Evolutionary conservation across 1,284 basidiomycete species (phyloP).

Genomic region (Entoloma clypeatum): DNA sequence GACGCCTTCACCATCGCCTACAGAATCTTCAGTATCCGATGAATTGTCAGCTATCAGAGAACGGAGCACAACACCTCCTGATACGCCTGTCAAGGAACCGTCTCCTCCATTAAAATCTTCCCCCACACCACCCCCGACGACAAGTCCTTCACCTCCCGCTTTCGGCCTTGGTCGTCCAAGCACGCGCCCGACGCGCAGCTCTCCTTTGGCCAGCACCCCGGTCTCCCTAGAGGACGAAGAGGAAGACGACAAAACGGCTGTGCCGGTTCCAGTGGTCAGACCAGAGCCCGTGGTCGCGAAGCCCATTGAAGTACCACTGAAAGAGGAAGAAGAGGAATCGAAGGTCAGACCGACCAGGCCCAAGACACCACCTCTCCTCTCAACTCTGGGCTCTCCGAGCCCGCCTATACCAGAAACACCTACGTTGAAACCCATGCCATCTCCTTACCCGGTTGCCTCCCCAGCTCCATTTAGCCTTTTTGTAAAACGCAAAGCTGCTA

Average conservation of each 20-base stretch:
- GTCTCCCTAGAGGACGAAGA: slow-evolving; percentile 40
- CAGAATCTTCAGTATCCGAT: slow-evolving; percentile 8
- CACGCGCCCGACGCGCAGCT: slow-evolving; percentile 58
- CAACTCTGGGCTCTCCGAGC: slow-evolving; percentile 19
- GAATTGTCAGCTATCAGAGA: slow-evolving; percentile 20
- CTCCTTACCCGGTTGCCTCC: slow-evolving; percentile 11
- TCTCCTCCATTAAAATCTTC: slow-evolving; percentile 21
- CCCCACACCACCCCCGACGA: slow-evolving; percentile 22
- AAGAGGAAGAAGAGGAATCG: slow-evolving; percentile 14
- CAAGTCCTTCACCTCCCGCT: slow-evolving; percentile 36
- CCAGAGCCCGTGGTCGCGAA: no score
- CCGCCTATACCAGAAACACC: slow-evolving; percentile 16
- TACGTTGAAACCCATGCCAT: slow-evolving; percentile 3
- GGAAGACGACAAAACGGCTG: slow-evolving; percentile 25
- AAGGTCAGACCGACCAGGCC: slow-evolving; percentile 25
- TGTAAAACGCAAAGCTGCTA: slow-evolving; percentile 12
- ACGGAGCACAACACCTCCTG: slow-evolving; percentile 47
- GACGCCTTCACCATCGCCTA: slow-evolving; percentile 24
- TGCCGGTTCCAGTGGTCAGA: no score
- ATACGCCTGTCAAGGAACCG: slow-evolving; percentile 45
- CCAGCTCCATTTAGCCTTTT: slow-evolving; percentile 16
- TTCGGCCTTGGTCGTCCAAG: slow-evolving; percentile 48
- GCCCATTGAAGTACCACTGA: slow-evolving; percentile 8
- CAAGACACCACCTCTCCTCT: slow-evolving; percentile 42
- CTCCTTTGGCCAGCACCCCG: slow-evolving; percentile 53